Percentiles rank a stretch among this genome's conserved stretches.
phyloP scores from a whole-genome alignment of 305 asterid genomes.

The Solanum hybrid region DNA sequence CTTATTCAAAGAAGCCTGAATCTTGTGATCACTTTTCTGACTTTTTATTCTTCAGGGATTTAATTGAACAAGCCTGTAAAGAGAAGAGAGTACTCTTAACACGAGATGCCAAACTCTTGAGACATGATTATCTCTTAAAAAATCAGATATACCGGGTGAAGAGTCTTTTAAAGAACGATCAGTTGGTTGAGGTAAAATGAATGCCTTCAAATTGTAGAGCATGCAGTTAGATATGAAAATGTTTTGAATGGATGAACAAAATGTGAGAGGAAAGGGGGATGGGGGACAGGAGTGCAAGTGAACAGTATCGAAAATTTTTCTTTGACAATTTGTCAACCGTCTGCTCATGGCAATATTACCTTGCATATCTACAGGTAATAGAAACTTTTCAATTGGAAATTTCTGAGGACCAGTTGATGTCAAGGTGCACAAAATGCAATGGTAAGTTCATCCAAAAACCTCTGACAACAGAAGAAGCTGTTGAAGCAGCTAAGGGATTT shows the following conservation, averaged over 20 bases:
- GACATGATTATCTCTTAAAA: constrained; percentile 62
- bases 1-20: neutral
- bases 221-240: neutral
- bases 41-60: constrained; percentile 36
- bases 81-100: constrained; percentile 82
- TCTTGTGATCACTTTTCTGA: neutral
- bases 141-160: constrained; percentile 74
- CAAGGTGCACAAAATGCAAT: constrained; percentile 90
- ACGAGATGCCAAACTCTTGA: constrained; percentile 78
- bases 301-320: neutral
- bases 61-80: constrained; percentile 68
- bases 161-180: constrained; percentile 72
- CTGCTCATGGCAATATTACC: neutral
- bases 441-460: constrained; percentile 90
- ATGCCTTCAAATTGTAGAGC: neutral
- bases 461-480: constrained; percentile 81
- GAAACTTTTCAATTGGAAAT: constrained; percentile 65
- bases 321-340: neutral
- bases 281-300: neutral
- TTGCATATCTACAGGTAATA: constrained; percentile 48
- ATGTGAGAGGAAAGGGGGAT: neutral
- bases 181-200: constrained; percentile 63
- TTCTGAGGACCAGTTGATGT: constrained; percentile 74
- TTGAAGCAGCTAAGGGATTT: constrained; percentile 86
- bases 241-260: constrained; percentile 1